Evolutionary conservation across 495 filamentous ascomycete species (phyloP).

Genomic region (Penicillium macrosclerotiorum): DNA sequence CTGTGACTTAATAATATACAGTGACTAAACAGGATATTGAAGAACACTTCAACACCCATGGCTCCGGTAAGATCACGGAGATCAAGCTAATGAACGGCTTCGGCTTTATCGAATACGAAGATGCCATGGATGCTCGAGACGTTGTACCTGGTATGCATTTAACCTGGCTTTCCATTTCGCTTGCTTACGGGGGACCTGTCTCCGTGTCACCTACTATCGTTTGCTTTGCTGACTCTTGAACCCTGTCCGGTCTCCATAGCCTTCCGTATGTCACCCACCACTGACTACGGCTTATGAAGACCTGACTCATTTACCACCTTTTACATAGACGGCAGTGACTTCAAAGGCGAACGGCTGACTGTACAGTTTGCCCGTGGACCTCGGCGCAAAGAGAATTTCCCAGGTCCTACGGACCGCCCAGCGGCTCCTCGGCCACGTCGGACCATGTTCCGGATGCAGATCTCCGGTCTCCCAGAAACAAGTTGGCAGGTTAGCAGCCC

Average conservation of each 20-base stretch:
- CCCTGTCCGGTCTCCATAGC: conserved; percentile 33
- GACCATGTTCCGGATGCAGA: conserved; percentile 93
- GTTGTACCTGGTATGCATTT: conserved; percentile 87
- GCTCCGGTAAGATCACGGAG: conserved; percentile 94
- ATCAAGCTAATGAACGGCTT: conserved; percentile 99
- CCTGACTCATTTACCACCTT: conserved; percentile 2
- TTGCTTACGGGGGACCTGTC: background rate
- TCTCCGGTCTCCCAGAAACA: conserved; percentile 97
- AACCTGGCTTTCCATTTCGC: no score
- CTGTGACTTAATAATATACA: conserved; percentile 39
- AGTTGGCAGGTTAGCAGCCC: conserved; percentile 99
- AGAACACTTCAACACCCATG: conserved; percentile 91
- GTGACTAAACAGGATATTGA: conserved; percentile 96
- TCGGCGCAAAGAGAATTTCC: conserved; percentile 78
- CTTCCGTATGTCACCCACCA: conserved; percentile 47
- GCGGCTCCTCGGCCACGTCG: conserved; percentile 83
- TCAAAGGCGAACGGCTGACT: conserved; percentile 94
- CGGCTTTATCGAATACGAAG: conserved; percentile 98
- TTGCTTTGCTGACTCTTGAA: conserved; percentile 15
- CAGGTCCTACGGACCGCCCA: conserved; percentile 65
- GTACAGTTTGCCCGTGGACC: conserved; percentile 96
- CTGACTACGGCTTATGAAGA: background rate
- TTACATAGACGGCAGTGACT: conserved; percentile 84
- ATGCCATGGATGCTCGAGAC: conserved; percentile 93
- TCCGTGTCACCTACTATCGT: no score